These are phyloP conservation scores for Exserohilum turcica DNA, from an alignment of 2,329 filamentous ascomycete genomes.

Conservation along the genomic window DNA sequence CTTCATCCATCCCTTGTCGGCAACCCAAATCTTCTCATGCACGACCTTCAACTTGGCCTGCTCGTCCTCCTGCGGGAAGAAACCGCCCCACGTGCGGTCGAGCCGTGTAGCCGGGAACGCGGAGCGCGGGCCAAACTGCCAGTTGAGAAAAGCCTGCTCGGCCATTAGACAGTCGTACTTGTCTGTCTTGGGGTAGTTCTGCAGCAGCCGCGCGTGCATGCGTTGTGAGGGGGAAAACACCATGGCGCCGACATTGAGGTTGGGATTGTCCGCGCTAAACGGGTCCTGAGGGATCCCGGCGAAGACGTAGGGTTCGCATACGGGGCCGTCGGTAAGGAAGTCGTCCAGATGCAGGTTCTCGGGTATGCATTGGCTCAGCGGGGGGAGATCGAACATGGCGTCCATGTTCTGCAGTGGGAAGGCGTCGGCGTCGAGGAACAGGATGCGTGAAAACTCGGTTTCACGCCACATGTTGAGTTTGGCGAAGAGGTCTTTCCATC, in stretches of 20 bases:
- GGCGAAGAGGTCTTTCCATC: conserved; percentile 45
- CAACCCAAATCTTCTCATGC: conserved; percentile 44
- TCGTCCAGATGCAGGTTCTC: conserved; percentile 33
- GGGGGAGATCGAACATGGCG: conserved; percentile 35
- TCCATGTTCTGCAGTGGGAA: conserved; percentile 40
- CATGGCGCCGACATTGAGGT: conserved; percentile 43
- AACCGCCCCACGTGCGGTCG: conserved; percentile 37
- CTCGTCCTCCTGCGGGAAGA: conserved; percentile 29
- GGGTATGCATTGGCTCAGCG: conserved; percentile 25
- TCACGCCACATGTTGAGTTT: conserved; percentile 47
- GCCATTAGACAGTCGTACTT: conserved; percentile 39
- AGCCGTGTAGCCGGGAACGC: conserved; percentile 35
- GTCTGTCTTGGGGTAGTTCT: conserved; percentile 41
- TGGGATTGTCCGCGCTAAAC: conserved; percentile 13
- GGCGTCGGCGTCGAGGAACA: conserved; percentile 44
- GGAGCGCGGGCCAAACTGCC: conserved; percentile 36
- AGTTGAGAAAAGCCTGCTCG: conserved; percentile 44
- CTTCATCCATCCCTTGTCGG: conserved; percentile 26
- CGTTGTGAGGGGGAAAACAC: conserved; percentile 36
- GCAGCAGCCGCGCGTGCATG: conserved; percentile 40
- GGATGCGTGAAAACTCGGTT: conserved; percentile 36
- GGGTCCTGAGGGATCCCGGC: conserved; percentile 33
- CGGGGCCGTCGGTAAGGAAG: conserved; percentile 23
- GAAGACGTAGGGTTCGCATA: conserved; percentile 41
- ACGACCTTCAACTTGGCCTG: conserved; percentile 39